Percentiles rank a stretch among this genome's conserved stretches.
Evolutionary conservation across 768 basidiomycete species (phyloP).

Genomic region (Neoboletus magnificus): DNA sequence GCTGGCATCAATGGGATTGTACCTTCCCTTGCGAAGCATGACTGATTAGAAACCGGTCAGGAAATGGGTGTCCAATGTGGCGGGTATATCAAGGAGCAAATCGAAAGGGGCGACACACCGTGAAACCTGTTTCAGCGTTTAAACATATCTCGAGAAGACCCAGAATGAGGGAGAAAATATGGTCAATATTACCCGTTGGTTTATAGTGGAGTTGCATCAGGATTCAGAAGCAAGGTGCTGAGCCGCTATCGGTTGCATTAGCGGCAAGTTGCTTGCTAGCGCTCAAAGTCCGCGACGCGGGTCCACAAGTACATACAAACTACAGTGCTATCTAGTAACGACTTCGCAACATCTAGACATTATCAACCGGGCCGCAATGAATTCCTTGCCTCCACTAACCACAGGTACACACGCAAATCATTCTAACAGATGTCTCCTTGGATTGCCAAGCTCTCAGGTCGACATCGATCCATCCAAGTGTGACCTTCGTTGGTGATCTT

Average conservation of each 20-base stretch:
- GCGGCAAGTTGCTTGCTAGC: too few relatives aligned
- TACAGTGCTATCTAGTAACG: background rate
- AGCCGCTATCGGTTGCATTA: too few relatives aligned
- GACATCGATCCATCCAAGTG: conserved; percentile 75
- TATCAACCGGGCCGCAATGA: conserved; percentile 6
- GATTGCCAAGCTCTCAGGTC: conserved; percentile 65
- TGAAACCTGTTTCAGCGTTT: conserved; percentile 1
- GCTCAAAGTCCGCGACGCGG: background rate
- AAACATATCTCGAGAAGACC: background rate
- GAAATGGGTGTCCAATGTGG: background rate
- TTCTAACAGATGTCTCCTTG: conserved; percentile 64
- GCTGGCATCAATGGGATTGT: background rate
- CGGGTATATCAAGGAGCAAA: background rate
- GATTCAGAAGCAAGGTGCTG: background rate
- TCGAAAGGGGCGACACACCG: background rate
- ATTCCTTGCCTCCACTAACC: conserved; percentile 30
- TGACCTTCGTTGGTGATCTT: conserved; percentile 19
- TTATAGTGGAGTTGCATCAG: background rate
- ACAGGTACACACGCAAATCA: conserved; percentile 60
- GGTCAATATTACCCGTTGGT: background rate
- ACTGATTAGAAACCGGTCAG: too few relatives aligned
- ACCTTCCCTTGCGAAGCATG: background rate
- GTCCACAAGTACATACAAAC: background rate
- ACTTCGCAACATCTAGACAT: background rate
- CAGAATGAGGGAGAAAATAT: background rate